Evolutionary conservation across 148 eudicot genomes (phyloP), one percentile per base, ranked within the genome.

Genomic region (Amaranthus cruentus): DNA sequence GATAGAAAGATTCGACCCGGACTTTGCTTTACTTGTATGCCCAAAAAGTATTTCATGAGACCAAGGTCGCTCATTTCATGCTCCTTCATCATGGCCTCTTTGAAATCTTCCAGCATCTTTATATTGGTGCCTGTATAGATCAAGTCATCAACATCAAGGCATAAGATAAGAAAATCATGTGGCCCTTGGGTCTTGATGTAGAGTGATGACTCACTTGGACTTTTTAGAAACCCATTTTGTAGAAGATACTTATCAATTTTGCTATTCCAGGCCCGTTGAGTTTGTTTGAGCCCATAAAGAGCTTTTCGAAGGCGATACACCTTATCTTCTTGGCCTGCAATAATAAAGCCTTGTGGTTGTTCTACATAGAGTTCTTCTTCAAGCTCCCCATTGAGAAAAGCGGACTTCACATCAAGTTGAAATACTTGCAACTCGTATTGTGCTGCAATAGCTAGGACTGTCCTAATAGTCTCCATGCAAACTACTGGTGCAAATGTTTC

Each of bases 181-280:
- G n/a, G 4, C 1, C 48, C 68, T 7, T 11, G 48, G 6, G 4
- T 42, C 38, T 65, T 74, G 13, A 55, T 7, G 18, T 53, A 74
- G 0, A 74, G 42, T 14, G 66, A 38, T 4, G 73, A 76, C 6
- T 72, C 72, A 15, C 74, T 38, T 18, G 51, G 59, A 6, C 75
- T 62, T 4, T 54, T 58, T 1, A 8, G 3, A 38, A 77, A 71
- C 2, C 66, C 66, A 10, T 51, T 11, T 0, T 15, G 0, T 0
- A 15, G 2, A 28, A 77, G 28, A 9, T 66, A 64, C 1, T 6
- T 4, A 6, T 81, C 73, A 0, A 77, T 56, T 9, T 61, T 73
- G 12, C 12, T 71, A 46, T 71, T 55, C 83, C 79, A 80, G n/a
- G 76, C 78, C 55, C 70, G 43, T 48, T 73, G 69, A 2, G 73